phyloP scores from a whole-genome alignment of 257 asterid genomes.

The Solanum lignicaule region DNA sequence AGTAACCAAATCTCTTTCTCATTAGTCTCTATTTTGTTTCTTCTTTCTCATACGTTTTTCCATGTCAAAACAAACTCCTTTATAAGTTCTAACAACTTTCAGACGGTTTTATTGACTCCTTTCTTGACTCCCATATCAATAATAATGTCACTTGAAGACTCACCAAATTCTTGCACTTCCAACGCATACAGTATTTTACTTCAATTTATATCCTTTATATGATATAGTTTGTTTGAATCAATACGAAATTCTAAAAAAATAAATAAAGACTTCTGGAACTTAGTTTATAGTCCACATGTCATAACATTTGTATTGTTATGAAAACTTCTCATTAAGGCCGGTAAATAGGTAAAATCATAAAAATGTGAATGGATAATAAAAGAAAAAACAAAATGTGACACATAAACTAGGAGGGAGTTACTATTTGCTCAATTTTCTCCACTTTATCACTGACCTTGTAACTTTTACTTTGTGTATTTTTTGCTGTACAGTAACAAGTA shows the following conservation, averaged over 20 bases:
- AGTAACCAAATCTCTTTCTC: slow-evolving; percentile 8
- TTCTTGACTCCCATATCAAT: slow-evolving; percentile 20
- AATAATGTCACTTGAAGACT: background rate
- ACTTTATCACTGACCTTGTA: background rate
- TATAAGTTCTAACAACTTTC: background rate
- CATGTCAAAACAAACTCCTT: slow-evolving; percentile 8
- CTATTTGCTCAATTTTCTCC: background rate
- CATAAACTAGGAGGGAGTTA: background rate
- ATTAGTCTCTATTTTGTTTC: background rate
- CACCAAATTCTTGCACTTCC: background rate
- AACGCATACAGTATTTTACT: background rate
- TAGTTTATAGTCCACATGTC: no score
- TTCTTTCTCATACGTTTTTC: background rate
- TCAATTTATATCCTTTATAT: background rate
- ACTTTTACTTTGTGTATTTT: background rate
- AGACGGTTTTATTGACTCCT: slow-evolving; percentile 37
- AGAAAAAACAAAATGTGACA: background rate
- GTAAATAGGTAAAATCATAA: background rate
- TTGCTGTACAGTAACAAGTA: background rate
- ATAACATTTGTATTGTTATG: no score
- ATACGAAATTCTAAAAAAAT: background rate
- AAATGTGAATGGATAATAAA: background rate
- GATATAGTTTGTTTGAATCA: background rate
- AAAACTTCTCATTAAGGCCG: no score
- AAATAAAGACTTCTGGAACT: background rate